Evolutionary conservation across 495 filamentous ascomycete species (phyloP).

Genomic region (Tirmania nivea): DNA sequence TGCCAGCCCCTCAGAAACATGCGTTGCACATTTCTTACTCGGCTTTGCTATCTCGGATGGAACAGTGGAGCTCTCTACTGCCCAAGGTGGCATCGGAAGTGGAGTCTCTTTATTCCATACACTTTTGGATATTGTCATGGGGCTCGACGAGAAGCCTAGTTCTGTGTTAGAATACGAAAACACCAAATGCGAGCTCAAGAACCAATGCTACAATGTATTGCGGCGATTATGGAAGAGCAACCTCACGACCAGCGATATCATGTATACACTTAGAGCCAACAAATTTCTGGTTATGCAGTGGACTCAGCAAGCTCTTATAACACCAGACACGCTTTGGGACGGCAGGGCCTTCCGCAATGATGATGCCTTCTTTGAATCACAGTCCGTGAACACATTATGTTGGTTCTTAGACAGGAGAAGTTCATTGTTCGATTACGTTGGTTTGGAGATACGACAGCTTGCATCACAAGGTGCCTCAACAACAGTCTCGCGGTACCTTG

Average conservation of each 20-base stretch:
- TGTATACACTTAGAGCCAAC: slow-evolving; percentile 53
- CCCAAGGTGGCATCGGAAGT: slow-evolving; percentile 19
- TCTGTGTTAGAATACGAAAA: slow-evolving; percentile 15
- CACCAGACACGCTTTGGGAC: slow-evolving; percentile 43
- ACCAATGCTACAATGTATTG: slow-evolving; percentile 54
- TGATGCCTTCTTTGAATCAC: slow-evolving; percentile 33
- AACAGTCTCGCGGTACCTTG: slow-evolving; percentile 53
- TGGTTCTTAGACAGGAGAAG: slow-evolving; percentile 56
- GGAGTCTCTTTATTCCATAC: slow-evolving; percentile 62
- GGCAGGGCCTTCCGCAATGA: not conserved
- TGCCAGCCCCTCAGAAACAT: slow-evolving; percentile 47
- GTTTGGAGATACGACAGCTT: slow-evolving; percentile 62
- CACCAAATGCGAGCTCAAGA: slow-evolving; percentile 32
- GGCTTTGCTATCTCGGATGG: slow-evolving; percentile 36
- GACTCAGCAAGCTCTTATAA: slow-evolving; percentile 38
- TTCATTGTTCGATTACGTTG: slow-evolving; percentile 58
- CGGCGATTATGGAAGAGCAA: slow-evolving; percentile 64
- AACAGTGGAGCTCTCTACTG: slow-evolving; percentile 28
- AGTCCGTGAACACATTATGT: slow-evolving; percentile 40
- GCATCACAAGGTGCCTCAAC: slow-evolving; percentile 46
- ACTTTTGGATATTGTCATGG: slow-evolving; percentile 43
- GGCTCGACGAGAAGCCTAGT: slow-evolving; percentile 32
- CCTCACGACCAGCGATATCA: slow-evolving; percentile 48
- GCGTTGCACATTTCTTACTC: slow-evolving; percentile 71
- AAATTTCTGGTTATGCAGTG: slow-evolving; percentile 55